Base-by-base conservation (phyloP, 306 rosid species). In the Alnus glutinosa region DNA sequence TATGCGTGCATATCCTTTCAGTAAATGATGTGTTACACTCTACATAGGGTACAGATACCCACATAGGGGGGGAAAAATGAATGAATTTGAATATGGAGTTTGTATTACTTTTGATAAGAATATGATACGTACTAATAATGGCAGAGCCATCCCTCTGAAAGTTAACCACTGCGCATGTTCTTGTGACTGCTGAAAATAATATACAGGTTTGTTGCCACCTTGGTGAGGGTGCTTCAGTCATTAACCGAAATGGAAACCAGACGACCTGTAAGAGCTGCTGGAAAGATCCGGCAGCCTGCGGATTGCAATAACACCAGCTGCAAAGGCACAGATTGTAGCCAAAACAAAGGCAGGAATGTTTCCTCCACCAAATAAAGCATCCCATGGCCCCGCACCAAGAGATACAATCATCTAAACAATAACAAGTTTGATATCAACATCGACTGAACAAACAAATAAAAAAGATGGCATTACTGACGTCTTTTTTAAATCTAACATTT, bases 371-470 rank as follows among this genome's bases (percentile, higher is more conserved):
- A 92, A 94, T 83, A 94, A 86, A 46, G 96, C 98, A 88, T 94
- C 98, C 97, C 98, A 94, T 36, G 98, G 98, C 77, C 97, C 98
- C 78, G 93, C 91, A 55, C 97, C 98, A 55, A 94, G 93, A 52
- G 97, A 94, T 80, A 94, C 87, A 70, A 94, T 82, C 97, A 94
- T 94, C 98, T 90, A 79, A 59, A 63, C 48, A 84, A 75, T 14
- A 55, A 78, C 4, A 46, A 34, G 48, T 3, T 59, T 15, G 32
- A 49, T 73, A 73, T 77, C 78, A 87, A 66, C 28, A 14, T 50
- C 2, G 37, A 68, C 30, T 23, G 14, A 58, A 69, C 18, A 23
- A 18, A 68, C 23, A 19, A 4, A 10, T 55, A 44, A 10, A 2
- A 49, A 63, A 23, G 28, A 75, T 39, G 28, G 28, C 28, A 23